Base-by-base conservation (phyloP, 345 rosid species). In the Anacardium occidentale region DNA sequence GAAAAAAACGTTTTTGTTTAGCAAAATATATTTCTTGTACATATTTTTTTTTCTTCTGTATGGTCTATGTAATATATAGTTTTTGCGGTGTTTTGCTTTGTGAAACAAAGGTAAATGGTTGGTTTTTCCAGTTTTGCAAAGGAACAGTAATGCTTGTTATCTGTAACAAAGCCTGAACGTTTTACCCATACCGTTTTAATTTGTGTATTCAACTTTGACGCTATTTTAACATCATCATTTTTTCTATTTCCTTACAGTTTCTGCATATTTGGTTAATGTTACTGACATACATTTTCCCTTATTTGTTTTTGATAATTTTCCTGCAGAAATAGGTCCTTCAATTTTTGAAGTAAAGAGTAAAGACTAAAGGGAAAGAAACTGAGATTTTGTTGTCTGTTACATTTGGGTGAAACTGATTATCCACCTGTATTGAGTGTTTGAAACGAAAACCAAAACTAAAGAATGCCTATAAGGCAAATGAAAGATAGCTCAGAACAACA, bases 381-480 rank as follows among this genome's bases (percentile, higher is more conserved):
- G 47, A 37, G 64, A 22, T 45, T 78, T 57, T 75, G 62, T 57
- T 75, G 62, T 64, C 64, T 76, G 76, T 79, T 54, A 59, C 73
- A 60, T 79, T 77, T 68, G 79, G 79, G 71, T 82, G 83, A 81
- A 45, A 70, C 26, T 8, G 25, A 62, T 48, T 14, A 29, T 50
- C 13, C 55, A 22, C 21, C 45, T 66, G 69, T 59, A 63, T 74
- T 67, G 65, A 66, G 70, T 32, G 37, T 63, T 59, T 73, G 57
- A 26, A 55, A 63, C 52, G 48, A 44, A 71, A 29, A 10, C 69
- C 57, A 69, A 72, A 13, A 24, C 47, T 48, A 70, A 48, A 66
- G 53, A 73, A 89, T 91, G 99, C 98, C 98, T 76, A 80, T 84
- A 74, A 85, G 97, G 89, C 94, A 83, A 74, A 88, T 93, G 94